Evolutionary conservation across 2,329 filamentous ascomycete species (phyloP).

Genomic region (Penicillium sp.): DNA sequence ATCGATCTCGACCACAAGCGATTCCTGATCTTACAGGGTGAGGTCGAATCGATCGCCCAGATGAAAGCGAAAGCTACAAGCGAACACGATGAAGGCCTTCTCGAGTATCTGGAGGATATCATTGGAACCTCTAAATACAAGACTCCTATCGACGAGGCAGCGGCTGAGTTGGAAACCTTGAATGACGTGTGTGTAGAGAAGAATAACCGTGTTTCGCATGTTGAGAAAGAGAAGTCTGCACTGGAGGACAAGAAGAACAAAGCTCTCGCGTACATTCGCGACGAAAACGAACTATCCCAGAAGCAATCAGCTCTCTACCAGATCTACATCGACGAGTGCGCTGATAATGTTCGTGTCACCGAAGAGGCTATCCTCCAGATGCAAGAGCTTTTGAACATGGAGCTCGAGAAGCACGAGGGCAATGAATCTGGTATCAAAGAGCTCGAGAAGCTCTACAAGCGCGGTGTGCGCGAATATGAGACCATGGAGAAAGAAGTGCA

Average conservation of each 20-base stretch:
- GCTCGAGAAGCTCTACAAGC: slow-evolving; percentile 77
- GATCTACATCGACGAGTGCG: slow-evolving; percentile 80
- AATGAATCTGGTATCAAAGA: slow-evolving; percentile 86
- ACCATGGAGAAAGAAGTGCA: slow-evolving; percentile 77
- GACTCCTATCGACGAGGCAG: slow-evolving; percentile 89
- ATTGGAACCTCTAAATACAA: slow-evolving; percentile 99
- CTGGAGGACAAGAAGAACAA: slow-evolving; percentile 97
- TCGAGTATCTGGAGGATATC: slow-evolving; percentile 97
- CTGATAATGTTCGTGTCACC: slow-evolving; percentile 81
- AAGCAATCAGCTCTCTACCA: slow-evolving; percentile 94
- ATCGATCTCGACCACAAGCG: slow-evolving; percentile 97
- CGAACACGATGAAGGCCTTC: slow-evolving; percentile 90
- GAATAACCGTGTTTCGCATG: slow-evolving; percentile 89
- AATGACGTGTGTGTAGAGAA: slow-evolving; percentile 97
- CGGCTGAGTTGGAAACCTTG: slow-evolving; percentile 79
- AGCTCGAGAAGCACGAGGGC: slow-evolving; percentile 87
- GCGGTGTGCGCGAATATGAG: slow-evolving; percentile 78
- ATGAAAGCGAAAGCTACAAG: slow-evolving; percentile 97
- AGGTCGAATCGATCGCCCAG: slow-evolving; percentile 97
- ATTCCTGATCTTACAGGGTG: slow-evolving; percentile 93
- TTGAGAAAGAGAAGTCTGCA: slow-evolving; percentile 91
- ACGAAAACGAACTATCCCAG: slow-evolving; percentile 85
- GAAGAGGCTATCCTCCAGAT: slow-evolving; percentile 88
- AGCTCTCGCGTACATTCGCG: slow-evolving; percentile 78
- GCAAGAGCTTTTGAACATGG: slow-evolving; percentile 77